These are phyloP conservation scores for Hymenoscyphus salicellus DNA, from an alignment of 2,329 filamentous ascomycete species.

Conservation along the genomic window DNA sequence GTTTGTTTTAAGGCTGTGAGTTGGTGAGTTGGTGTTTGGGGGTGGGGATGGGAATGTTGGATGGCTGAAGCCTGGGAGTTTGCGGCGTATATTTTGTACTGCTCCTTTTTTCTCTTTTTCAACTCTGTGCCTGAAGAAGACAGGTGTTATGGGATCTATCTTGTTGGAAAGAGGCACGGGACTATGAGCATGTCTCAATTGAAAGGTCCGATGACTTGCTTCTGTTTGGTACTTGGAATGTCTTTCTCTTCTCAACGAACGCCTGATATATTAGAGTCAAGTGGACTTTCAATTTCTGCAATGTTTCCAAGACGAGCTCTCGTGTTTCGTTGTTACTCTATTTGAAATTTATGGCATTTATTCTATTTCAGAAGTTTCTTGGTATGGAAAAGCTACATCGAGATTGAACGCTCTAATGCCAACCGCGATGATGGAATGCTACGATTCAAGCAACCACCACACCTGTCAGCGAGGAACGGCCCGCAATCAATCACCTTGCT, in stretches of 20 bases:
- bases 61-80: too few species aligned
- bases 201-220: background rate
- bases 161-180: background rate
- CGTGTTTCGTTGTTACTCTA: background rate
- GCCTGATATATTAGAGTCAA: too few species aligned
- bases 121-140: background rate
- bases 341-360: too few species aligned
- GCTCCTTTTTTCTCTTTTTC: background rate
- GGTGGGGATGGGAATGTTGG: too few species aligned
- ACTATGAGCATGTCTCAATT: background rate
- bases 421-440: background rate
- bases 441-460: background rate
- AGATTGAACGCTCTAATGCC: too few species aligned
- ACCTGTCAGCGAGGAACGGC: background rate
- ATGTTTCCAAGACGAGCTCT: background rate
- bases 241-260: too few species aligned
- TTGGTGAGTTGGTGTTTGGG: too few species aligned
- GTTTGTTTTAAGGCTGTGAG: too few species aligned
- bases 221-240: background rate
- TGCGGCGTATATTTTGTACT: background rate
- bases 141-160: background rate
- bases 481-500: conserved; percentile 1
- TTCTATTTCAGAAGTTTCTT: too few species aligned
- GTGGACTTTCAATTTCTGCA: background rate
- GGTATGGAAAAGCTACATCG: too few species aligned